A percentile compares a stretch with the other conserved stretches of the same genome.
phyloP scores from a whole-genome alignment of 2,329 filamentous ascomycete genomes.

The Colletotrichum kahawae region DNA sequence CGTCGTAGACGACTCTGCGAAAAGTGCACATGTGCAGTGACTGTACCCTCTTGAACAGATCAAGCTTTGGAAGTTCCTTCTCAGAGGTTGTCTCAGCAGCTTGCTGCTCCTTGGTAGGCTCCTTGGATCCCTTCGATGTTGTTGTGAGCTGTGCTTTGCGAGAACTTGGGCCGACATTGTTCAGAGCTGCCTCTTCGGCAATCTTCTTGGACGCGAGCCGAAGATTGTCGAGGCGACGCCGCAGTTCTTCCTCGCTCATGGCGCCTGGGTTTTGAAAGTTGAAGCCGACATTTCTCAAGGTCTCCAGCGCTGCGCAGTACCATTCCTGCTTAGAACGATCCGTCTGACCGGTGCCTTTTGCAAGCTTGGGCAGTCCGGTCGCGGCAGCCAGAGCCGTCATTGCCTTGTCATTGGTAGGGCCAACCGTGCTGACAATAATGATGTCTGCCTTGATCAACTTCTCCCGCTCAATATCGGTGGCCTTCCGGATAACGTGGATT shows the following conservation, averaged over 20 bases:
- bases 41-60: conserved; percentile 19
- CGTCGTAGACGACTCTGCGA: conserved; percentile 45
- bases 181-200: not conserved
- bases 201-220: not conserved
- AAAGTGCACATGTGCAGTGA: conserved; percentile 43
- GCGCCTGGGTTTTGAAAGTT: not conserved
- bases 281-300: not conserved
- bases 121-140: not conserved
- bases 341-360: not conserved
- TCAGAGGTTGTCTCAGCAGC: not conserved
- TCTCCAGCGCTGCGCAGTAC: not conserved
- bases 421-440: conserved; percentile 38
- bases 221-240: not conserved
- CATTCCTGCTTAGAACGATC: not conserved
- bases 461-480: not conserved
- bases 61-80: not conserved
- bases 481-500: conserved; percentile 30
- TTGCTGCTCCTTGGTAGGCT: not conserved
- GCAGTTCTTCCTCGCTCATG: not conserved
- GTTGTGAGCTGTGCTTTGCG: conserved; percentile 3
- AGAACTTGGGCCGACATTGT: conserved; percentile 6
- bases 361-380: not conserved
- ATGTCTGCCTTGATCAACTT: conserved; percentile 36
- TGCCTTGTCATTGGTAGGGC: not conserved
- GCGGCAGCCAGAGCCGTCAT: conserved; percentile 14